These are phyloP conservation scores for Ziziphus jujuba DNA, from an alignment of 306 rosid genomes.

Conservation along the genomic window DNA sequence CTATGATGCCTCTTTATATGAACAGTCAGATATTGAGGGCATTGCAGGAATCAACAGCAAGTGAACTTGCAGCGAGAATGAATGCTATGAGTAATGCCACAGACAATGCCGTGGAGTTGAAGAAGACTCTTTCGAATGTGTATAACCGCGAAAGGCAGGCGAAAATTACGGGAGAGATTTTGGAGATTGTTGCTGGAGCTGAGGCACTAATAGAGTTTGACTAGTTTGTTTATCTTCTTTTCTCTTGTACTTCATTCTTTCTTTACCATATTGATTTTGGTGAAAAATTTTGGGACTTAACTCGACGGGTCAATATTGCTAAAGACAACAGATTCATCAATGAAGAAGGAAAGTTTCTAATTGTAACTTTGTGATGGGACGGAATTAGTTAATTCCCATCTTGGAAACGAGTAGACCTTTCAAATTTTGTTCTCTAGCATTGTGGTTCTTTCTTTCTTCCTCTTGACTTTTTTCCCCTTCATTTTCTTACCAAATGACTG, in stretches of 20 bases:
- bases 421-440: no score
- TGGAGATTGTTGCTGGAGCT: slow-evolving; percentile 87
- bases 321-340: slow-evolving; percentile 5
- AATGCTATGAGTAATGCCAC: slow-evolving; percentile 75
- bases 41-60: slow-evolving; percentile 78
- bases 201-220: slow-evolving; percentile 54
- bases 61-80: slow-evolving; percentile 90
- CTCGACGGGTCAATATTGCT: no score
- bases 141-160: slow-evolving; percentile 73
- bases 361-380: no score
- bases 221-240: slow-evolving; percentile 21
- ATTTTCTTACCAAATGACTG: no score
- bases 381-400: no score
- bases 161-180: slow-evolving; percentile 68
- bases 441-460: no score
- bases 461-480: no score
- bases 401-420: no score
- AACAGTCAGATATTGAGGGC: slow-evolving; percentile 71
- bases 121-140: slow-evolving; percentile 45
- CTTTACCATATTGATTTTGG: neutral
- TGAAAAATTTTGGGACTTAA: neutral
- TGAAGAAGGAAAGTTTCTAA: neutral
- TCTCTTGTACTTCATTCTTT: slow-evolving; percentile 2
- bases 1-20: slow-evolving; percentile 82
- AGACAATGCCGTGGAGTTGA: slow-evolving; percentile 70